A percentile compares a stretch with the other conserved stretches of the same genome.
Evolutionary conservation across 179 eudicot genomes (phyloP).

Genomic region (Dionaea muscipula): DNA sequence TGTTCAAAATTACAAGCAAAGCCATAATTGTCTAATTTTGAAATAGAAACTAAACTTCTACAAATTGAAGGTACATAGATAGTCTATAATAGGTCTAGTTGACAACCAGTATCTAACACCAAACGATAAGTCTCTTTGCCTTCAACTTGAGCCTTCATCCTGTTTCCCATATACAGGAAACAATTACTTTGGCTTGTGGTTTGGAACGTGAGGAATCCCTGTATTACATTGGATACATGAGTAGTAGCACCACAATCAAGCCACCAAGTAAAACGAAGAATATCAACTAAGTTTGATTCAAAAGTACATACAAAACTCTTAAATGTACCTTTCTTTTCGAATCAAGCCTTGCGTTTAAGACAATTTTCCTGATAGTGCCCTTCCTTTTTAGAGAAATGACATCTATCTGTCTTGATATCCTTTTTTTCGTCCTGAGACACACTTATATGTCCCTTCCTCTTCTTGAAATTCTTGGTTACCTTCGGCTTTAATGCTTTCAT

Average conservation of each 20-base stretch:
- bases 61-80: background rate
- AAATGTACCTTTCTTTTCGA: background rate
- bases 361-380: background rate
- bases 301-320: background rate
- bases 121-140: background rate
- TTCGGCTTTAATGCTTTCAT: background rate
- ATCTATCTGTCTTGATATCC: background rate
- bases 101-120: background rate
- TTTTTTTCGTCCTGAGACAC: background rate
- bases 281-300: conserved; percentile 1
- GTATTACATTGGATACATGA: background rate
- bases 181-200: background rate
- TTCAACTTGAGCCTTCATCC: background rate
- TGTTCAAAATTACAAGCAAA: background rate
- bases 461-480: background rate
- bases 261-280: background rate
- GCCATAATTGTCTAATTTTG: background rate
- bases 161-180: background rate
- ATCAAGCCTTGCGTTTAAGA: background rate
- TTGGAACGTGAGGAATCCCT: background rate
- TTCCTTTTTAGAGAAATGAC: background rate
- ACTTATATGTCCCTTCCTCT: background rate
- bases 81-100: conserved; percentile 8
- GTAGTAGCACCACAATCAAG: conserved; percentile 1
- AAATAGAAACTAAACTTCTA: background rate